A percentile compares a stretch with the other conserved stretches of the same genome.
Conservation (phyloP, 441 rosid species). For the Pelargonium exstipulatum region DNA sequence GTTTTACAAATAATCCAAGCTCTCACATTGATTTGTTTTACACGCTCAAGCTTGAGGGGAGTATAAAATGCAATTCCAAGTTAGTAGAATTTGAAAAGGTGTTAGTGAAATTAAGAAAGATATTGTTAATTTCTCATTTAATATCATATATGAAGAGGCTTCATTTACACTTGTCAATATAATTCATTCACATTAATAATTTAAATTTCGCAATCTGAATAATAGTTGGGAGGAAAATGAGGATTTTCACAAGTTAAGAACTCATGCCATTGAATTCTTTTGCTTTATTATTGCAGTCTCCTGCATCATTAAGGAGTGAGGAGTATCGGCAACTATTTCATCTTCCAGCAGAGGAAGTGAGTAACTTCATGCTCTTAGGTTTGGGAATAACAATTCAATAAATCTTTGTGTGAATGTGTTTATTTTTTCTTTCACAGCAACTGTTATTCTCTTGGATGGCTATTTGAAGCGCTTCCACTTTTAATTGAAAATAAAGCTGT, state of each 20-base stretch:
- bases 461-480: background rate
- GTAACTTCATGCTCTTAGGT: conserved; percentile 15
- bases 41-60: no score
- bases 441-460: background rate
- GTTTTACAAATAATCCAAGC: no score
- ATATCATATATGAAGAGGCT: no score
- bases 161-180: no score
- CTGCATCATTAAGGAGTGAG: conserved; percentile 54
- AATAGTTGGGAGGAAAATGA: conserved; percentile 9
- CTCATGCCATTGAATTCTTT: background rate
- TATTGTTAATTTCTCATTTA: no score
- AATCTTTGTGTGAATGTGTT: background rate
- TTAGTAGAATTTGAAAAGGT: no score
- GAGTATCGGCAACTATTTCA: conserved; percentile 90
- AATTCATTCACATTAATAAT: no score
- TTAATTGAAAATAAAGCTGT: background rate
- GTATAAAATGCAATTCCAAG: no score
- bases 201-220: background rate
- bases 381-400: background rate
- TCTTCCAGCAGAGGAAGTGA: conserved; percentile 83
- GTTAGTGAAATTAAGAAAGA: no score
- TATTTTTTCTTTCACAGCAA: background rate
- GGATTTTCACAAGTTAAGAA: background rate
- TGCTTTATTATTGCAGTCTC: conserved; percentile 36
- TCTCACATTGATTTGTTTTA: no score